phyloP scores from a whole-genome alignment of 225 moss, liverwort and hornwort species.

The Bryoerythrophyllum caledonicum region DNA sequence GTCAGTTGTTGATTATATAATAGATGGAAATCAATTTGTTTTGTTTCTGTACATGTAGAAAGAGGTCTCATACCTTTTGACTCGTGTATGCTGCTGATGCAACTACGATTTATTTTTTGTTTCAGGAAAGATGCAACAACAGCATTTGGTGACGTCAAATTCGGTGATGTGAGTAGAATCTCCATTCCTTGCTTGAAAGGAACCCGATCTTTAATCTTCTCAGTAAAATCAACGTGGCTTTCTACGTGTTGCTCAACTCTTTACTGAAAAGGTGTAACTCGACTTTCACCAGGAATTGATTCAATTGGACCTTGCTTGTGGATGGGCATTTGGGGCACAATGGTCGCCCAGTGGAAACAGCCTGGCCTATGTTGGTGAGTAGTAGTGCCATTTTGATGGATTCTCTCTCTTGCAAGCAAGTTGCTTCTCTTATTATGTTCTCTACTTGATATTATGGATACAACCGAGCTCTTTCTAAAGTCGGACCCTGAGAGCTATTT shows the following conservation, averaged over 20 bases:
- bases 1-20: constrained; percentile 29
- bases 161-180: constrained; percentile 61
- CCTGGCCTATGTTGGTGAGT: constrained; percentile 62
- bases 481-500: no score
- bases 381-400: background rate
- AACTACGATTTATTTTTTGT: background rate
- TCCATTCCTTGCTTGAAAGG: background rate
- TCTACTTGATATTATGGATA: background rate
- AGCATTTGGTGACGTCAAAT: constrained; percentile 68
- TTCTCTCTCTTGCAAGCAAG: background rate
- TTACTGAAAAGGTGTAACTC: background rate
- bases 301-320: constrained; percentile 72
- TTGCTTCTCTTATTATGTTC: background rate
- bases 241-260: background rate
- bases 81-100: no score
- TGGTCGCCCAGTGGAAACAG: constrained; percentile 78
- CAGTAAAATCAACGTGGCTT: background rate
- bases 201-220: background rate
- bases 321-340: constrained; percentile 71
- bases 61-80: no score
- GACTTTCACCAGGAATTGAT: constrained; percentile 69
- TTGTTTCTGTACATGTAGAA: background rate
- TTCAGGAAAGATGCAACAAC: constrained; percentile 63
- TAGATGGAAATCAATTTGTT: background rate
- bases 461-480: no score